Evolutionary conservation across 2,329 filamentous ascomycete genomes (phyloP), one percentile per base, ranked within the genome.

Genomic region (Stenocarpella maydis): DNA sequence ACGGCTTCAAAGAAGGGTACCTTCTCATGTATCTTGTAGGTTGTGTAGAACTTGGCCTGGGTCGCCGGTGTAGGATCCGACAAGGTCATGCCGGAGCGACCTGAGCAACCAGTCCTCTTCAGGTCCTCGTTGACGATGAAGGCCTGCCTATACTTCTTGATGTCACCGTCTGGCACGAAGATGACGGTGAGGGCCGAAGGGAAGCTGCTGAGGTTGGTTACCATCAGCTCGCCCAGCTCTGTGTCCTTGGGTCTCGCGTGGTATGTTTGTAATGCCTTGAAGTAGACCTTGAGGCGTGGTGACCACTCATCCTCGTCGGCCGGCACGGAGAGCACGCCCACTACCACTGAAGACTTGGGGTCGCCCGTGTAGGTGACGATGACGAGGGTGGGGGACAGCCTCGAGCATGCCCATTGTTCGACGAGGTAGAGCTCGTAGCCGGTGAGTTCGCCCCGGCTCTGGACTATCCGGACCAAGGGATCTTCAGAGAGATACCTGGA

Each of bases 371-470:
- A 98, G 3, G 95, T 97, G 50, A 92, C 92, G 73, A 98, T 97
- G 61, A 97, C 88, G 72, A 97, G 92, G 19, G 95, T 98, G 0
- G 95, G 95, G 72, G 97, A 94, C 68, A 90, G 87, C 65, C 96
- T 90, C 15, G 95, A 98, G 80, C 95, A 98, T 7, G 94, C 94
- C 96, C 96, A 99, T 84, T 99, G 96, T 79, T 98, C 96, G 73
- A 98, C 94, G 19, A 98, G 82, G 80, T 98, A 98, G 71, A 95
- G 85, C 79, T 98, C 95, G 80, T 98, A 98, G 73, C 95, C 95
- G 71, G 88, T 83, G 7, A 99, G 86, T 61, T 87, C 83, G 61
- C 87, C 85, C 67, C 89, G 88, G 65, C 91, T 90, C 74, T 95
- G 89, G 72, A 97, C 84, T 9, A 97, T 89, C 3, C 85, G 86